phyloP scores from a whole-genome alignment of 2,329 filamentous ascomycete genomes.

The Arthrocladium fulminans region DNA sequence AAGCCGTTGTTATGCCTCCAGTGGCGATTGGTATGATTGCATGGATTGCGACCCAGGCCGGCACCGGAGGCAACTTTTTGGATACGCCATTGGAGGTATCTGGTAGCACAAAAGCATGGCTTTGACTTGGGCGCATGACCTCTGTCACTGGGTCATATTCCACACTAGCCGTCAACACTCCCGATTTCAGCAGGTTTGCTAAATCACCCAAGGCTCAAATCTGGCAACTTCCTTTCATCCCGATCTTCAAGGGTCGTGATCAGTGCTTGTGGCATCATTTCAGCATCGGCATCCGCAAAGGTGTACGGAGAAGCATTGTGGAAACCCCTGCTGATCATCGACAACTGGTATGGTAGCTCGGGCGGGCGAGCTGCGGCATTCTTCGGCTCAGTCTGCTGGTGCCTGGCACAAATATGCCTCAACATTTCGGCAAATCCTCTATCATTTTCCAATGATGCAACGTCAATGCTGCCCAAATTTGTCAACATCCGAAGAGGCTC shows the following conservation, averaged over 20 bases:
- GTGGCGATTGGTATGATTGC: constrained; percentile 20
- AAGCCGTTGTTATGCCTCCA: constrained; percentile 19
- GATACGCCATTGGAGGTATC: constrained; percentile 13
- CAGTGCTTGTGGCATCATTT: constrained; percentile 42
- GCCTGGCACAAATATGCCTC: constrained; percentile 35
- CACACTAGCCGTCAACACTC: constrained; percentile 30
- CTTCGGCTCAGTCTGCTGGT: constrained; percentile 25
- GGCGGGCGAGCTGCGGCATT: constrained; percentile 27
- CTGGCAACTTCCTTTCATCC: constrained; percentile 35
- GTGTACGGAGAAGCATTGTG: constrained; percentile 24
- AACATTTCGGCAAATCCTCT: constrained; percentile 47
- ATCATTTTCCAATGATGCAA: constrained; percentile 44
- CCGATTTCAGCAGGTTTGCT: constrained; percentile 31
- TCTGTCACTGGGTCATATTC: constrained; percentile 24
- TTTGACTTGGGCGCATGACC: constrained; percentile 18
- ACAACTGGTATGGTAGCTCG: constrained; percentile 21
- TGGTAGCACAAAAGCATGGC: constrained; percentile 16
- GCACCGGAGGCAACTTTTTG: constrained; percentile 15
- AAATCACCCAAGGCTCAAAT: constrained; percentile 25
- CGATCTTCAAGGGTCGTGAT: constrained; percentile 38
- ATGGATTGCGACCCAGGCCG: constrained; percentile 17
- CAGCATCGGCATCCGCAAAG: constrained; percentile 30
- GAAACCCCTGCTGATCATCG: constrained; percentile 26
- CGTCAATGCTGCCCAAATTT: constrained; percentile 46
- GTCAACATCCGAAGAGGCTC: constrained; percentile 49